phyloP scores from a whole-genome alignment of 805 yeast species.

The Blastobotrys parvus region DNA sequence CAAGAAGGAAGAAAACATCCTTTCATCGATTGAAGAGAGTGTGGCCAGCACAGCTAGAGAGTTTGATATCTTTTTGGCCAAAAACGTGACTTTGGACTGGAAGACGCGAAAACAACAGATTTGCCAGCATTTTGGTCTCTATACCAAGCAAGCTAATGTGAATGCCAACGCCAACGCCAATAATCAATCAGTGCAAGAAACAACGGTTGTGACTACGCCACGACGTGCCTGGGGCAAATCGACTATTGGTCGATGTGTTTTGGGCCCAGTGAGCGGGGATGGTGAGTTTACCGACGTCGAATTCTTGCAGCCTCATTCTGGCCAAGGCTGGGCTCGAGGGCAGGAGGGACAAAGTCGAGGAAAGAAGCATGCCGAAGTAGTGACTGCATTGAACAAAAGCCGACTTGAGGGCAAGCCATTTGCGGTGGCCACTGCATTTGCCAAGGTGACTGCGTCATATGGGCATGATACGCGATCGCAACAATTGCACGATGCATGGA shows the following conservation, averaged over 20 bases:
- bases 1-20: slow-evolving; percentile 74
- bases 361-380: slow-evolving; percentile 58
- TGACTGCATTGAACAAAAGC: slow-evolving; percentile 62
- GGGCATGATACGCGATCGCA: slow-evolving; percentile 57
- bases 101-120: slow-evolving; percentile 65
- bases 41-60: slow-evolving; percentile 67
- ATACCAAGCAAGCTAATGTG: slow-evolving; percentile 13
- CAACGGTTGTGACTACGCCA: neutral
- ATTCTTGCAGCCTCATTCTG: slow-evolving; percentile 9
- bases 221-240: slow-evolving; percentile 26
- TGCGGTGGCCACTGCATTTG: slow-evolving; percentile 52
- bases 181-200: neutral
- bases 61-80: slow-evolving; percentile 68
- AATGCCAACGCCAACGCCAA: neutral
- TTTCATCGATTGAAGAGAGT: slow-evolving; percentile 75
- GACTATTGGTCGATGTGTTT: slow-evolving; percentile 28
- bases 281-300: slow-evolving; percentile 26
- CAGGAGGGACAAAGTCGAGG: slow-evolving; percentile 9
- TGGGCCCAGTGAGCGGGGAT: slow-evolving; percentile 27
- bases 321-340: slow-evolving; percentile 4
- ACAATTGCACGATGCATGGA: slow-evolving; percentile 70
- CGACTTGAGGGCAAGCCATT: slow-evolving; percentile 48
- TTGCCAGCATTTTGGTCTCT: slow-evolving; percentile 60
- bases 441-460: slow-evolving; percentile 40
- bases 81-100: slow-evolving; percentile 79